Evolutionary conservation across 768 basidiomycete species (phyloP), one percentile per base, ranked within the genome.

Genomic region (Amanita fuliginea): DNA sequence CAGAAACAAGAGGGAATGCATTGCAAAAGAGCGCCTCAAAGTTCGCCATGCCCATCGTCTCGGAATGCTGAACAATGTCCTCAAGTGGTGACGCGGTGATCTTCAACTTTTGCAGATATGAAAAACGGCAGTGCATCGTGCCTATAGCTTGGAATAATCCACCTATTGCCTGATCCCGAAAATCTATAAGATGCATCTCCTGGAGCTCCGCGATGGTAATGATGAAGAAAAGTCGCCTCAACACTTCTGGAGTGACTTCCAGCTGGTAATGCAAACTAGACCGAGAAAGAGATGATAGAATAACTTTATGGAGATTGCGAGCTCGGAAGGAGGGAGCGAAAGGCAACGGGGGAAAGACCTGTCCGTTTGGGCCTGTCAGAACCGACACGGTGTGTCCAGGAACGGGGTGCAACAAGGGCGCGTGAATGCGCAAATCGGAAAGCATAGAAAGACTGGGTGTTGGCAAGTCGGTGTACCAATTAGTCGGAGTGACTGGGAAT

Each of bases 391-490:
- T 10, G 19, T 4, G 42, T 8, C 49, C 49, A 18, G 49, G 49
- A 34, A 50, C 49, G 6, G 49, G 49, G 24, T 50, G 49, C 33
- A 50, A 18, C 32, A 50, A 10, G 7, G 49, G 49, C 34, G 41
- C 41, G n/a, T 50, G 49, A 42, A 50, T 50, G 3, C 22, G 8
- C 16, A 50, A 16, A 16, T 35, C 19, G 6, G 21, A 11, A 22
- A 50, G 40, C 2, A 19, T 0, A 13, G 39, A 21, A 22, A 50
- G 41, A 28, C 49, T 50, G 7, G 49, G 49, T 1, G 8, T 13
- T 7, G 49, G 49, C 19, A 35, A 9, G 4, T 50, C 41, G 3
- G 49, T 43, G 42, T 50, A 50, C 49, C 49, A 50, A 13, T 42
- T 50, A 13, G n/a, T 34, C 7, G 40, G 49, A 16, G 30, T 21